A percentile compares a stretch with the other conserved stretches of the same genome.
These are phyloP conservation scores for Euphorbia schlechtendalii DNA, from an alignment of 441 rosid genomes.

Conservation along the genomic window DNA sequence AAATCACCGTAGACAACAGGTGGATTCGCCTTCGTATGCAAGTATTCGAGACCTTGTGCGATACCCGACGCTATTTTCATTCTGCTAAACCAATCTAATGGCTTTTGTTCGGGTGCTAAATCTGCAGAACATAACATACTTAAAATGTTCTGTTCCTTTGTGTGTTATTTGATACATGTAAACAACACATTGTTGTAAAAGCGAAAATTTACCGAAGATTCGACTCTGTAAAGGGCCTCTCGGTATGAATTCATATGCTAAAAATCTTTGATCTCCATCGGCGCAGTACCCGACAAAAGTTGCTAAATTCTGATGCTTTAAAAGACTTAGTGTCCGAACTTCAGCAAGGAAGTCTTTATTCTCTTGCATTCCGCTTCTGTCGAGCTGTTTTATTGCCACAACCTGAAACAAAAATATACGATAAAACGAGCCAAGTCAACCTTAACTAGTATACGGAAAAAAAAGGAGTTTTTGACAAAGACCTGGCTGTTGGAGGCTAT, in stretches of 20 bases:
- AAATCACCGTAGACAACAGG: conserved; percentile 64
- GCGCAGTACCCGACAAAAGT: conserved; percentile 76
- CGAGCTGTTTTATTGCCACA: conserved; percentile 88
- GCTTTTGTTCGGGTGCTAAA: conserved; percentile 19
- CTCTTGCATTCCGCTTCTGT: conserved; percentile 63
- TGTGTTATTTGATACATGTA: too few relatives aligned
- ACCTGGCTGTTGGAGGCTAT: conserved; percentile 56
- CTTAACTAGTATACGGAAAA: too few relatives aligned
- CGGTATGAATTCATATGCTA: conserved; percentile 61
- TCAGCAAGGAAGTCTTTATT: conserved; percentile 63
- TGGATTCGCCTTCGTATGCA: conserved; percentile 67
- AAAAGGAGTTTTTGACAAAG: neutral
- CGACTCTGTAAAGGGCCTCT: conserved; percentile 57
- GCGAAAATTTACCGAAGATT: conserved; percentile 45
- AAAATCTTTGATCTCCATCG: too few relatives aligned
- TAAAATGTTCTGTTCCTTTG: too few relatives aligned
- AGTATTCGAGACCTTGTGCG: conserved; percentile 70
- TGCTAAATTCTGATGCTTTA: conserved; percentile 64
- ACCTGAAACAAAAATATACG: conserved; percentile 41
- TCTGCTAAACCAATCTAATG: conserved; percentile 61
- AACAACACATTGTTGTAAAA: too few relatives aligned
- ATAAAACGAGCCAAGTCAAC: too few relatives aligned
- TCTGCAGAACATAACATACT: conserved; percentile 25
- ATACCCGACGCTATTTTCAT: conserved; percentile 65
- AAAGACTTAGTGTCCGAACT: conserved; percentile 40